Conservation (phyloP, 768 basidiomycete genomes). For the Hericium rajendrae region DNA sequence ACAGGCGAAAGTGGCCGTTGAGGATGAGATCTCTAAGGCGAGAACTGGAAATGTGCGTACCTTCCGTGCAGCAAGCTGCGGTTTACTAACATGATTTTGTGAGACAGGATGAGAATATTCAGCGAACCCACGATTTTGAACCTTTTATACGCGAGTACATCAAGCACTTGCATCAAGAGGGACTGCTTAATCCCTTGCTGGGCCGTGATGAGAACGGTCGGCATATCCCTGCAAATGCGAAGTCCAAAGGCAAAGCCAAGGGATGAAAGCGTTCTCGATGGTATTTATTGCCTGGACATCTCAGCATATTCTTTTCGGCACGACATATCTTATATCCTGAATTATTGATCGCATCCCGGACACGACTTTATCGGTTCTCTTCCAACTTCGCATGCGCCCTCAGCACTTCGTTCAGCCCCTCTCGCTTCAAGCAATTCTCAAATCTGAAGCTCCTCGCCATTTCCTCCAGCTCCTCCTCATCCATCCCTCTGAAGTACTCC, state of each 20-base stretch:
- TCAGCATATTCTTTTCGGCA: background rate
- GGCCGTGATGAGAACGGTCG: conserved; percentile 11
- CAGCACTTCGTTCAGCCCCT: conserved; percentile 16
- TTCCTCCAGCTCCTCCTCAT: conserved; percentile 27
- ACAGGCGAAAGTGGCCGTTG: conserved; percentile 28
- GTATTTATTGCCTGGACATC: background rate
- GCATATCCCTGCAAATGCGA: background rate
- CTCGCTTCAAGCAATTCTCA: conserved; percentile 28
- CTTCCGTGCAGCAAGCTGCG: background rate
- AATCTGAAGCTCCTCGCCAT: conserved; percentile 33
- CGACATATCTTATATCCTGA: background rate
- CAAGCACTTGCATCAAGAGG: conserved; percentile 33
- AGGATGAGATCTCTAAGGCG: conserved; percentile 41
- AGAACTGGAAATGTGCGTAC: conserved; percentile 34
- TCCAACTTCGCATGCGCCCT: background rate
- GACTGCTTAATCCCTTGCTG: conserved; percentile 34
- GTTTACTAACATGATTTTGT: background rate
- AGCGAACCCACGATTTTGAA: conserved; percentile 55
- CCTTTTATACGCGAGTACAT: conserved; percentile 46
- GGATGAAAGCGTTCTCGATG: background rate
- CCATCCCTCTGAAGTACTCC: conserved; percentile 25
- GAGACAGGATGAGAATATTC: conserved; percentile 43
- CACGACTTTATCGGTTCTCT: background rate
- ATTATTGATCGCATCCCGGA: too few species aligned
- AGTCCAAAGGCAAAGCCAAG: background rate